Percentiles rank a stretch among this genome's conserved stretches.
Conservation (phyloP, 345 rosid species). For the Salix dunnii region DNA sequence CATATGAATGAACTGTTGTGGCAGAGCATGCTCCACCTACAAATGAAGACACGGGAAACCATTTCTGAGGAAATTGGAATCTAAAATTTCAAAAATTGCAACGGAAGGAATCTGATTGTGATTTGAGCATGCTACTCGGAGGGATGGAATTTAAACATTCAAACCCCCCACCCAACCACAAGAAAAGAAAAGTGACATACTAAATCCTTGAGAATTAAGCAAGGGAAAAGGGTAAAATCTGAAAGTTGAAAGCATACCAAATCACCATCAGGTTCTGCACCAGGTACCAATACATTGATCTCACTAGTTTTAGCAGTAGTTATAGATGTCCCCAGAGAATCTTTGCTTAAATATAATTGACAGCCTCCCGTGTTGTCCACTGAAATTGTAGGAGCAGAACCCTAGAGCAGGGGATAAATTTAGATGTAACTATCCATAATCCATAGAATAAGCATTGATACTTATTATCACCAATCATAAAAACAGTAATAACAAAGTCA, state of each 20-base stretch:
- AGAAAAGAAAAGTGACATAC: neutral
- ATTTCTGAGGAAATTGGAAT: neutral
- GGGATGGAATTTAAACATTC: neutral
- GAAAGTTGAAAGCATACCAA: constrained; percentile 53
- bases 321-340: constrained; percentile 65
- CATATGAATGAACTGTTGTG: constrained; percentile 71
- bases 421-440: constrained; percentile 9
- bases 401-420: constrained; percentile 43
- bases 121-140: neutral
- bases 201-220: neutral
- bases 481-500: neutral
- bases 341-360: constrained; percentile 80
- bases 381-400: constrained; percentile 90
- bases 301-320: constrained; percentile 95
- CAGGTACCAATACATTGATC: constrained; percentile 85
- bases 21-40: constrained; percentile 86
- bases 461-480: neutral
- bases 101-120: neutral
- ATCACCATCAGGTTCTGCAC: constrained; percentile 58
- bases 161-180: neutral
- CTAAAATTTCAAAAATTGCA: neutral
- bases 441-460: neutral
- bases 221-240: neutral
- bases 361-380: constrained; percentile 90
- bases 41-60: constrained; percentile 7